phyloP scores from a whole-genome alignment of 2,329 filamentous ascomycete genomes.

The Mycosphaerella arachidis region DNA sequence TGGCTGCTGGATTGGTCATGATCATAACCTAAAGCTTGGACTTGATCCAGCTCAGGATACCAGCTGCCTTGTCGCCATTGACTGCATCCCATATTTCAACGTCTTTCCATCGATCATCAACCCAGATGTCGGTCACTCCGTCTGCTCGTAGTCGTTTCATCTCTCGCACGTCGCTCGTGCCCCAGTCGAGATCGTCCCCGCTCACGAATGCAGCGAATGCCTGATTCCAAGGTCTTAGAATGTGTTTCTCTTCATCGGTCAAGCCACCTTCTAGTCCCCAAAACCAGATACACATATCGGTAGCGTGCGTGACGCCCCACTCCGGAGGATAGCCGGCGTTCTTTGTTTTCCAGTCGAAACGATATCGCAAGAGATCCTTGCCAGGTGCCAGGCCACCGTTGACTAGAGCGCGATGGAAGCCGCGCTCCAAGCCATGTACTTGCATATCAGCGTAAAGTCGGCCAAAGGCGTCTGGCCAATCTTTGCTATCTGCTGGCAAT shows the following conservation, averaged over 20 bases:
- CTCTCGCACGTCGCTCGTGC: conserved; percentile 32
- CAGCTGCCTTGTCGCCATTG: conserved; percentile 20
- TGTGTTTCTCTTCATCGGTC: conserved; percentile 41
- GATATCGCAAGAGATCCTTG: conserved; percentile 48
- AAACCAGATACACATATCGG: conserved; percentile 54
- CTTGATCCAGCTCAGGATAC: conserved; percentile 22
- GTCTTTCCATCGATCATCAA: conserved; percentile 45
- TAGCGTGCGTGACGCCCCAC: conserved; percentile 53
- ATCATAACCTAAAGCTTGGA: conserved; percentile 22
- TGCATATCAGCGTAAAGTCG: conserved; percentile 55
- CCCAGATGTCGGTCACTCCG: conserved; percentile 44
- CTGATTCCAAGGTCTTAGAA: conserved; percentile 38
- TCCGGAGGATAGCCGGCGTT: conserved; percentile 45
- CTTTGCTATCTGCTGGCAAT: conserved; percentile 38
- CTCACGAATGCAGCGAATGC: conserved; percentile 39
- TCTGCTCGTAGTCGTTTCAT: conserved; percentile 44
- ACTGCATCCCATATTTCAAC: conserved; percentile 47
- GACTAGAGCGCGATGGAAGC: conserved; percentile 45
- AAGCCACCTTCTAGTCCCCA: conserved; percentile 46
- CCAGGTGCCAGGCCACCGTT: conserved; percentile 39
- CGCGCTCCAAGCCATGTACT: conserved; percentile 51
- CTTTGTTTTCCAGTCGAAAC: conserved; percentile 51
- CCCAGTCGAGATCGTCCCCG: conserved; percentile 41
- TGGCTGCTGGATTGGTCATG: not conserved
- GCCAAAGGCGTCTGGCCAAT: conserved; percentile 53